Percentiles rank a stretch among this genome's conserved stretches.
phyloP scores from a whole-genome alignment of 192 early-diverging fungal species.

The Thoreauomyces humboldtii region DNA sequence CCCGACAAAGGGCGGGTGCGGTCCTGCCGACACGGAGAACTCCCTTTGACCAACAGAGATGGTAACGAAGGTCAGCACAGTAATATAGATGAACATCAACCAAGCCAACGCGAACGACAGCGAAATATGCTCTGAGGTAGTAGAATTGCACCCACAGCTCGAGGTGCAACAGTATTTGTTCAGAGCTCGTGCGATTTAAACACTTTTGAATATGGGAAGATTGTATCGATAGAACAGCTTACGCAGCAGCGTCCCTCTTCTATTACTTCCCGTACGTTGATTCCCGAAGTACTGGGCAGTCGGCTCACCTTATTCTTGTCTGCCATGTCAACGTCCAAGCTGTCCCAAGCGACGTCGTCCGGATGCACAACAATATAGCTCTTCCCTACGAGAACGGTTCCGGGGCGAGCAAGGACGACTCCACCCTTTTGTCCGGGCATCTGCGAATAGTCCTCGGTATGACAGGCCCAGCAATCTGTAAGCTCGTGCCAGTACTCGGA shows the following conservation, averaged over 20 bases:
- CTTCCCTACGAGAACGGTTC: conserved; percentile 31
- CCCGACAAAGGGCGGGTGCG: conserved; percentile 16
- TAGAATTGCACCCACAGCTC: conserved; percentile 24
- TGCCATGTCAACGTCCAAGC: conserved; percentile 16
- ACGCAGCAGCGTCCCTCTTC: conserved; percentile 25
- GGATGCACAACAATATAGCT: conserved; percentile 42
- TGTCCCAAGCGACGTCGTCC: conserved; percentile 27
- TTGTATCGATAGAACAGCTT: conserved; percentile 38
- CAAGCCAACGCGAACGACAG: not conserved
- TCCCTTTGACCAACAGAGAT: too few species aligned
- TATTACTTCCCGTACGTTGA: conserved; percentile 25
- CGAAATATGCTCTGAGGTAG: conserved; percentile 31
- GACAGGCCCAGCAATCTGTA: conserved; percentile 56
- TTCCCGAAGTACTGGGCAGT: not conserved
- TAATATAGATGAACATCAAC: not conserved
- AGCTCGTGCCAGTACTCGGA: conserved; percentile 57
- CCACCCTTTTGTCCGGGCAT: conserved; percentile 38
- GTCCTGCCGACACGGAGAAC: conserved; percentile 27
- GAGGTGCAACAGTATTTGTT: conserved; percentile 27
- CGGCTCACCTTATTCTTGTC: conserved; percentile 9
- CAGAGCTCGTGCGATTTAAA: too few species aligned
- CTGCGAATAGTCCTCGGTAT: conserved; percentile 50
- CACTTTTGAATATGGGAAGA: conserved; percentile 38
- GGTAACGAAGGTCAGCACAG: not conserved
- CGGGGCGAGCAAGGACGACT: conserved; percentile 31